phyloP scores from a whole-genome alignment of 192 early-diverging fungal genomes.

The Podila clonocystis region DNA sequence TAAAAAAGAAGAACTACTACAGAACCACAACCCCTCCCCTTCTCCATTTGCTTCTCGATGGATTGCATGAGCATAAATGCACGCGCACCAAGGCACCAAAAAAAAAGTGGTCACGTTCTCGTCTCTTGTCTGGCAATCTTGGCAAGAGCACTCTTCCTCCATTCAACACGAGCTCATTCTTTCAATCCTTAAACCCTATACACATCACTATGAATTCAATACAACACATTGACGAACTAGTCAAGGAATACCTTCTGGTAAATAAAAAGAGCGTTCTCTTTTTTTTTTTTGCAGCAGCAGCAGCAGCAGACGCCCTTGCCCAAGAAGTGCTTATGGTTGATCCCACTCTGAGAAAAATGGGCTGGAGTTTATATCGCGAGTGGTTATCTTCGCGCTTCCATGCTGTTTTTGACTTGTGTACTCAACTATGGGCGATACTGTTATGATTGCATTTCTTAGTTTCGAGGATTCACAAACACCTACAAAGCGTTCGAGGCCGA shows the following conservation, averaged over 20 bases:
- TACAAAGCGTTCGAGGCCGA: conserved; percentile 68
- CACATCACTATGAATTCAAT: conserved; percentile 65
- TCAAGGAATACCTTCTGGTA: conserved; percentile 75
- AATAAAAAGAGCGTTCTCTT: background rate
- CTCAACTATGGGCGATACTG: background rate
- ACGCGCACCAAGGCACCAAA: background rate
- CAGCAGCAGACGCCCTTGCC: background rate
- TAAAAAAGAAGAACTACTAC: background rate
- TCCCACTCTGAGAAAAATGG: too few relatives aligned
- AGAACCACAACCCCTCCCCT: background rate
- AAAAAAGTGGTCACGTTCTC: background rate
- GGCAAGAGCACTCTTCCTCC: background rate
- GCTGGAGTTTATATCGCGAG: too few relatives aligned
- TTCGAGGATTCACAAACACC: conserved; percentile 68
- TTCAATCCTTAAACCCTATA: background rate
- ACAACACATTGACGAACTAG: conserved; percentile 69
- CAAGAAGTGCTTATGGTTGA: background rate
- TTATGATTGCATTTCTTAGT: conserved; percentile 42
- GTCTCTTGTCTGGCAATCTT: background rate
- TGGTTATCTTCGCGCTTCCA: background rate
- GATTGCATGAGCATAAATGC: background rate
- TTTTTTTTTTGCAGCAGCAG: too few relatives aligned
- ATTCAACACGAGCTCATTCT: background rate
- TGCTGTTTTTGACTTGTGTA: background rate
- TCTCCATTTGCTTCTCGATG: background rate